phyloP scores from a whole-genome alignment of 768 basidiomycete genomes.

The Termitomyces sp. region DNA sequence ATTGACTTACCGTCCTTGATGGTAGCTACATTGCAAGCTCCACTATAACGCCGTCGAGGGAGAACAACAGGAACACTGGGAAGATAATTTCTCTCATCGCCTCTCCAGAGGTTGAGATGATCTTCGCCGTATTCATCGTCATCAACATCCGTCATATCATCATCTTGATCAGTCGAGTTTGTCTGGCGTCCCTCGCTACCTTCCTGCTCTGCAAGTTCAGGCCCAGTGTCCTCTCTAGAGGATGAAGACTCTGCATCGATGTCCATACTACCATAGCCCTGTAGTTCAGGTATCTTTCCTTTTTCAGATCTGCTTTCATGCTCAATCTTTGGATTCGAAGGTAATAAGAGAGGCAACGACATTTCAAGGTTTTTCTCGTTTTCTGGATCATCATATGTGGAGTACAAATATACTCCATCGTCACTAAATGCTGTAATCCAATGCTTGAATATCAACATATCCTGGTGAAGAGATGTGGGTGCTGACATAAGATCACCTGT shows the following conservation, averaged over 20 bases:
- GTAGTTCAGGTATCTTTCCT: not conserved
- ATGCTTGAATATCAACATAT: conserved; percentile 2
- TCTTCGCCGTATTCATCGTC: conserved; percentile 27
- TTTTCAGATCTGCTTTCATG: conserved; percentile 10
- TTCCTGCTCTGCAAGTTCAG: conserved; percentile 15
- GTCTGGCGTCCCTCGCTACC: conserved; percentile 16
- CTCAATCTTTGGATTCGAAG: conserved; percentile 22
- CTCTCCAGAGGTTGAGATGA: conserved; percentile 17
- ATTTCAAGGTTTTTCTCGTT: conserved; percentile 14
- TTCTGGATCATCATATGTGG: conserved; percentile 58
- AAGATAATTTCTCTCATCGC: conserved; percentile 20
- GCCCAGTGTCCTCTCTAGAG: conserved; percentile 12
- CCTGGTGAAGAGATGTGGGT: not conserved
- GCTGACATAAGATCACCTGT: conserved; percentile 64
- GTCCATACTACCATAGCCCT: conserved; percentile 21
- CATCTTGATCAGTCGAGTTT: not conserved
- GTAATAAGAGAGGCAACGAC: conserved; percentile 23
- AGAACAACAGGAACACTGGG: conserved; percentile 47
- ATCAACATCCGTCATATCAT: conserved; percentile 1
- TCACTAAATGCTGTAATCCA: conserved; percentile 56
- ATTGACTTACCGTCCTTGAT: conserved; percentile 73
- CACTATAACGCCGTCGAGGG: conserved; percentile 60
- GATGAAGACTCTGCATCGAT: conserved; percentile 17
- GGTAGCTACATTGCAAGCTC: conserved; percentile 76
- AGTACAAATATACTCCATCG: conserved; percentile 71